Conservation (phyloP, 1,284 basidiomycete genomes). For the Stereum hirsutum region DNA sequence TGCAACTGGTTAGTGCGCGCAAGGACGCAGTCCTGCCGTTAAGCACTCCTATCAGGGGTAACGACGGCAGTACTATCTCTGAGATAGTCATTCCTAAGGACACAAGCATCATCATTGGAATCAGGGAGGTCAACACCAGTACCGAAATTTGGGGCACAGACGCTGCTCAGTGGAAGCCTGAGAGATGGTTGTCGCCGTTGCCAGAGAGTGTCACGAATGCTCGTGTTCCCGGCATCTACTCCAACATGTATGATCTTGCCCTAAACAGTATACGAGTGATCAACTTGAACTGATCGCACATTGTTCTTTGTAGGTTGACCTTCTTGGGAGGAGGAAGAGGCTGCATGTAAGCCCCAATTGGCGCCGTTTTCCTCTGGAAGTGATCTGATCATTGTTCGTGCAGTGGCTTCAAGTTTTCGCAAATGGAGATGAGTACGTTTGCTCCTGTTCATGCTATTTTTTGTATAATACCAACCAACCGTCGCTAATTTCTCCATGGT, state of each 20-base stretch:
- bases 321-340: no score
- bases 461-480: no score
- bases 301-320: no score
- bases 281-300: no score
- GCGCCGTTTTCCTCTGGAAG: no score
- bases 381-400: no score
- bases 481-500: no score
- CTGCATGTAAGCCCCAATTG: no score
- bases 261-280: no score
- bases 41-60: neutral
- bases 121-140: neutral
- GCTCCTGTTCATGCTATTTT: no score
- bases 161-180: conserved; percentile 2
- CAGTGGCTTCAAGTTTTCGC: no score
- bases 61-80: neutral
- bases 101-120: neutral
- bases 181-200: conserved; percentile 1
- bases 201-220: neutral
- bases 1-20: neutral
- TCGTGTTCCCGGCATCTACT: conserved; percentile 1
- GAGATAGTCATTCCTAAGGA: neutral
- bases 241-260: conserved; percentile 2
- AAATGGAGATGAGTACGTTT: no score
- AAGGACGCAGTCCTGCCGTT: neutral
- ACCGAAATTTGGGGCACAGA: neutral